These are phyloP conservation scores for Tremella yokohamensis DNA, from an alignment of 768 basidiomycete genomes.

Conservation along the genomic window DNA sequence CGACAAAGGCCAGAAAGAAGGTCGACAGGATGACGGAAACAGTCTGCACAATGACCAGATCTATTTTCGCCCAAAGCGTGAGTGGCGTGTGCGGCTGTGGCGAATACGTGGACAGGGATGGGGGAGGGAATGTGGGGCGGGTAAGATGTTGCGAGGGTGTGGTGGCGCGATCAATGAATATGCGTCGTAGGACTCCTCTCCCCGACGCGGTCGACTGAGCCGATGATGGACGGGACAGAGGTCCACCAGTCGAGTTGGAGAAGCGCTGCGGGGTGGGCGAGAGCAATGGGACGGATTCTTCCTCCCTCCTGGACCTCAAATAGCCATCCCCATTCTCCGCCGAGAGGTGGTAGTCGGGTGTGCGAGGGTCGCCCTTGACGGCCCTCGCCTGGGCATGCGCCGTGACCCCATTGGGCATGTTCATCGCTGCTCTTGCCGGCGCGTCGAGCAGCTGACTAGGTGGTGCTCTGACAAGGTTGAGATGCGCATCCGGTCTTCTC, in stretches of 20 bases:
- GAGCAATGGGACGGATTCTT: conserved; percentile 12
- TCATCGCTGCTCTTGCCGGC: conserved; percentile 48
- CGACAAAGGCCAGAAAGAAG: conserved; percentile 53
- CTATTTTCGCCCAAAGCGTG: conserved; percentile 32
- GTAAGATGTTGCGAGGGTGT: conserved; percentile 47
- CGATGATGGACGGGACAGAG: conserved; percentile 37
- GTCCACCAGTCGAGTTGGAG: not conserved
- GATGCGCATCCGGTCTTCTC: conserved; percentile 2
- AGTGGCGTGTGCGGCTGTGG: conserved; percentile 42
- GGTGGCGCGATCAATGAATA: conserved; percentile 46
- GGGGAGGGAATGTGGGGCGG: conserved; percentile 50
- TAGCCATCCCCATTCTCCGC: conserved; percentile 7
- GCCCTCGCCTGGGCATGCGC: conserved; percentile 46
- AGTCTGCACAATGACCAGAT: conserved; percentile 51
- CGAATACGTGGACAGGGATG: conserved; percentile 48
- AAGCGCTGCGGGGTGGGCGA: conserved; percentile 12
- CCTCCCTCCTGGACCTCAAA: conserved; percentile 1
- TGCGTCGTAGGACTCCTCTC: conserved; percentile 37
- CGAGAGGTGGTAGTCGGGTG: conserved; percentile 33
- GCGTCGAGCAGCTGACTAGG: conserved; percentile 44
- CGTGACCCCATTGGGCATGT: conserved; percentile 44
- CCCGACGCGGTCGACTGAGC: conserved; percentile 29
- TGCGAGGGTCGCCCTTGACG: conserved; percentile 35
- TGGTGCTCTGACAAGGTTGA: conserved; percentile 28
- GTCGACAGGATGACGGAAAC: conserved; percentile 53